Evolutionary conservation across 148 eudicot genomes (phyloP), one percentile per base, ranked within the genome.

Genomic region (Rhododendron vialii): DNA sequence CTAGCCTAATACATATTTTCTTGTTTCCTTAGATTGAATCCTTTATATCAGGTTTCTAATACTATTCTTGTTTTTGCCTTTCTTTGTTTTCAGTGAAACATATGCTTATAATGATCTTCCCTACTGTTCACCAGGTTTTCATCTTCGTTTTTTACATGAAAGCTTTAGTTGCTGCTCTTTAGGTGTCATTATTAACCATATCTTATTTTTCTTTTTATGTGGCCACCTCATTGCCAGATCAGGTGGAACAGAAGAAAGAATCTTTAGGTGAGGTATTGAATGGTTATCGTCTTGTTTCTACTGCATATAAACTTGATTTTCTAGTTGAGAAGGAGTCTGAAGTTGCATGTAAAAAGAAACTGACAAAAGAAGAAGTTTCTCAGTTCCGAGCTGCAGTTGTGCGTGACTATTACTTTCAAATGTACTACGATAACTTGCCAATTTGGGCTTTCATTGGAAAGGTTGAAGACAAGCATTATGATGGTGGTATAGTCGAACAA

Each of bases 351-450:
- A 85, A 75, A 82, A 88, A 83, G 83, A 88, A 43, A 47, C 80
- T 88, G 51, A 88, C 69, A n/a, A 85, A 83, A 53, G 59, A 82
- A 78, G 87, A 85, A 61, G 90, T 88, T 85, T 83, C 83, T 75
- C 47, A 83, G 83, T 88, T 88, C 57, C 83, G 81, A 41, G 51
- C 20, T 53, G 90, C 88, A 76, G 41, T 88, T 30, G 86, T 24
- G 18, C 53, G 55, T 26, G 87, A 88, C 78, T 88, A 88, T 47
- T 83, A 77, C 48, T 17, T 78, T 45, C 84, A 85, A 77, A 35
- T 88, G 85, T 88, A 78, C 73, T 85, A 43, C 51, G 87, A 88
- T 61, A 88, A 85, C 71, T 88, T 85, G 81, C 88, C 90, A 67
- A 2, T 83, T 47, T 83, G 86, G 86, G 9, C 18, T 78, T 88